Percentiles rank a stretch among this genome's conserved stretches.
phyloP scores from a whole-genome alignment of 129 eudicot species.

The Flaveria brownii region DNA sequence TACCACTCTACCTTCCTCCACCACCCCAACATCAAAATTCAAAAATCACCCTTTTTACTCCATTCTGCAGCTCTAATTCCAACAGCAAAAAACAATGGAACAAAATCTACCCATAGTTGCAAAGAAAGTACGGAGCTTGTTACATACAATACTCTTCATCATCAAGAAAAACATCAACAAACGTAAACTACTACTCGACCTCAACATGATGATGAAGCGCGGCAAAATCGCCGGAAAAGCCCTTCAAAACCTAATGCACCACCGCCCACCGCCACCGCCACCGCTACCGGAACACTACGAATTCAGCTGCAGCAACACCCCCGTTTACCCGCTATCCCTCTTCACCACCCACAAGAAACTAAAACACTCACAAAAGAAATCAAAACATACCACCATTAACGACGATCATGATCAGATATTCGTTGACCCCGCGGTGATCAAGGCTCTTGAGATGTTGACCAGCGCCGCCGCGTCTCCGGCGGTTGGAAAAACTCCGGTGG shows the following conservation, averaged over 20 bases:
- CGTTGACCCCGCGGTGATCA: slow-evolving; percentile 33
- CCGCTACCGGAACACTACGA: slow-evolving; percentile 44
- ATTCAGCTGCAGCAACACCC: slow-evolving; percentile 73
- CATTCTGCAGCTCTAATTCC: neutral
- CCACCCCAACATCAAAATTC: slow-evolving; percentile 2
- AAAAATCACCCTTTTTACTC: neutral
- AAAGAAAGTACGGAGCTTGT: slow-evolving; percentile 51
- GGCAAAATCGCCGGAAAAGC: slow-evolving; percentile 66
- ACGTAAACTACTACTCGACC: slow-evolving; percentile 49
- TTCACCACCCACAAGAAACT: slow-evolving; percentile 43
- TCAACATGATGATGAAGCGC: slow-evolving; percentile 58
- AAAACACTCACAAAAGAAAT: slow-evolving; percentile 5
- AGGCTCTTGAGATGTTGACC: slow-evolving; percentile 51
- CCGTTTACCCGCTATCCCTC: slow-evolving; percentile 40
- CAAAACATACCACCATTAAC: neutral
- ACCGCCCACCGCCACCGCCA: slow-evolving; percentile 11
- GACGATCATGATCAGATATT: slow-evolving; percentile 12
- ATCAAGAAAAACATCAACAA: slow-evolving; percentile 54
- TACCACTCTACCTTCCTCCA: slow-evolving; percentile 27
- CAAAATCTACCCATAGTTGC: slow-evolving; percentile 52
- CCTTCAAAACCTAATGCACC: slow-evolving; percentile 25
- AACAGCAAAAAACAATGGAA: slow-evolving; percentile 49
- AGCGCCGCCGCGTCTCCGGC: slow-evolving; percentile 59
- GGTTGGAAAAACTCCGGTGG: slow-evolving; percentile 53
- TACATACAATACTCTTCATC: slow-evolving; percentile 53